These are phyloP conservation scores for Echeveria elegans DNA, from an alignment of 164 flowering plant species.

Conservation along the genomic window DNA sequence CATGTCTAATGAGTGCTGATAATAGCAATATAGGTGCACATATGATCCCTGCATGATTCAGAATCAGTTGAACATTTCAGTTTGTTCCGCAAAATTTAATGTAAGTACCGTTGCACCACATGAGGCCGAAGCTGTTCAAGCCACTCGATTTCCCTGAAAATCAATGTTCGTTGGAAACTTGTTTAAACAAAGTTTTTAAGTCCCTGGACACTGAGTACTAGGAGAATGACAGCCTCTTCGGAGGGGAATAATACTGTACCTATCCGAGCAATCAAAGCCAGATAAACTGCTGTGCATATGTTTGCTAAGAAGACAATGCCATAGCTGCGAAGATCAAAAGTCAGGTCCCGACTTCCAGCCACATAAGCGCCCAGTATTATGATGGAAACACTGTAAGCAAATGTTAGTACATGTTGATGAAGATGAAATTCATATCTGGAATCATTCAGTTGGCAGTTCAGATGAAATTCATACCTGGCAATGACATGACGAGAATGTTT, in stretches of 20 bases:
- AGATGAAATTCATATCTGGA: not conserved
- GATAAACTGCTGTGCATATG: conserved; percentile 37
- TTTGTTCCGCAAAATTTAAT: no score
- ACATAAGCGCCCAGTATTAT: conserved; percentile 37
- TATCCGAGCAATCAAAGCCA: conserved; percentile 33
- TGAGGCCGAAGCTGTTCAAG: conserved; percentile 57
- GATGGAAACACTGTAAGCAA: conserved; percentile 37
- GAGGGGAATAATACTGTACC: conserved; percentile 18
- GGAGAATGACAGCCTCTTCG: not conserved
- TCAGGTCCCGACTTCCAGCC: conserved; percentile 39
- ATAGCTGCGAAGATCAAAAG: conserved; percentile 34
- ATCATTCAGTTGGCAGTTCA: not conserved
- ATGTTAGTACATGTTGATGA: conserved; percentile 14
- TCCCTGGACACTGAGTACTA: not conserved
- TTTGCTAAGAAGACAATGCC: conserved; percentile 34
- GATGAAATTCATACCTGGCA: conserved; percentile 38
- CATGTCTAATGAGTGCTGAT: conserved; percentile 30
- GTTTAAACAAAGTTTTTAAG: not conserved
- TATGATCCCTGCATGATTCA: conserved; percentile 21
- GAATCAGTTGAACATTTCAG: not conserved
- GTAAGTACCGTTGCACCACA: conserved; percentile 75
- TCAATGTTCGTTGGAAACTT: not conserved
- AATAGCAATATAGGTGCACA: conserved; percentile 33
- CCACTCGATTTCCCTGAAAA: conserved; percentile 50
- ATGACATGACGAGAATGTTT: conserved; percentile 44